These are phyloP conservation scores for Saksenaea oblongispora DNA, from an alignment of 371 early-diverging fungal genomes.

Conservation along the genomic window DNA sequence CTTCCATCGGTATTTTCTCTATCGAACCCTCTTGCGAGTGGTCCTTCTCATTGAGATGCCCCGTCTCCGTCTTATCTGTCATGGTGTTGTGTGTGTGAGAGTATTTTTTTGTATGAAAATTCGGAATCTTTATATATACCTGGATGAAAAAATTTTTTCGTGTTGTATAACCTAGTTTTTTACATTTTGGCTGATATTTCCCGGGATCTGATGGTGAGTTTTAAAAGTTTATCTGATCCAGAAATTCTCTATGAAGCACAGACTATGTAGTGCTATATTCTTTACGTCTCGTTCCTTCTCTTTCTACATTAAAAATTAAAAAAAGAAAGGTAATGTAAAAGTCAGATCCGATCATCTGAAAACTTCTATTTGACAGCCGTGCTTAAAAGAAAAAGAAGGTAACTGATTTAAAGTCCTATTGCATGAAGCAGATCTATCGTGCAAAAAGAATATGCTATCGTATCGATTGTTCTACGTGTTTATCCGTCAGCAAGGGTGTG, in stretches of 20 bases:
- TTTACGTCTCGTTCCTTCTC: neutral
- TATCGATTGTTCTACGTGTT: neutral
- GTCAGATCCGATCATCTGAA: neutral
- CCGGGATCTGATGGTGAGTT: constrained; percentile 5
- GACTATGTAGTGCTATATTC: neutral
- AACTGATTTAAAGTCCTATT: neutral
- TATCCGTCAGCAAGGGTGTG: neutral
- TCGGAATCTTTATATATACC: neutral
- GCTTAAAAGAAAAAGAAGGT: neutral
- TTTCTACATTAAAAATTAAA: neutral
- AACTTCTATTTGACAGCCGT: neutral
- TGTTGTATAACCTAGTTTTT: neutral
- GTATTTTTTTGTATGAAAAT: neutral
- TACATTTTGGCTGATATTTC: neutral
- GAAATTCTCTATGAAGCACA: neutral
- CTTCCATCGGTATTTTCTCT: neutral
- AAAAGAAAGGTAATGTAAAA: neutral
- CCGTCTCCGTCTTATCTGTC: neutral
- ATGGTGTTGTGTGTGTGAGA: neutral
- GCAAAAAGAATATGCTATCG: neutral
- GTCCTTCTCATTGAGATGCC: neutral
- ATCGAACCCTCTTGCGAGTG: neutral
- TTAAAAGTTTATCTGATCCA: constrained; percentile 4
- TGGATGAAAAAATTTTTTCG: neutral
- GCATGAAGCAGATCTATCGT: neutral